These are phyloP conservation scores for Vaccinium corymbosum DNA, from an alignment of 148 eudicot genomes.

Conservation along the genomic window DNA sequence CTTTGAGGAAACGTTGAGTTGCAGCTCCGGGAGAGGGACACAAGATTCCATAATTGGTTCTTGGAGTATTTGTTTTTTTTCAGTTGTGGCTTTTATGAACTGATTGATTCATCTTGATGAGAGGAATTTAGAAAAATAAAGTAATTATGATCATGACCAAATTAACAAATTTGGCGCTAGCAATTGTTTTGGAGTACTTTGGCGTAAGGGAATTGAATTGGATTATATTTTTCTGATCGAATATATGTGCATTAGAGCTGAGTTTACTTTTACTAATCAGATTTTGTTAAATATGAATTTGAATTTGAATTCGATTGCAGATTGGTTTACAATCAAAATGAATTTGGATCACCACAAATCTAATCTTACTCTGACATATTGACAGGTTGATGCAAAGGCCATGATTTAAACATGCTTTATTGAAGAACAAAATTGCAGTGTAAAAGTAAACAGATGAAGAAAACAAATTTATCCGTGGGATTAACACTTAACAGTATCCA, in stretches of 20 bases:
- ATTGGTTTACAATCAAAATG: neutral
- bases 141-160: too few relatives aligned
- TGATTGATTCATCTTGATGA: too few relatives aligned
- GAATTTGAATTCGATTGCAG: neutral
- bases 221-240: neutral
- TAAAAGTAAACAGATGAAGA: too few relatives aligned
- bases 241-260: neutral
- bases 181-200: neutral
- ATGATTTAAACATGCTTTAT: neutral
- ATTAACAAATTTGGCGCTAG: too few relatives aligned
- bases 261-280: neutral
- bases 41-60: too few relatives aligned
- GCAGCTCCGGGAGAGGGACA: too few relatives aligned
- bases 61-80: too few relatives aligned
- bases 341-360: neutral
- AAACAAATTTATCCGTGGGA: neutral
- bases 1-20: too few relatives aligned
- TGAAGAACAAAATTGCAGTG: neutral
- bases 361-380: neutral
- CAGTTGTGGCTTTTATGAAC: too few relatives aligned
- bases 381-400: neutral
- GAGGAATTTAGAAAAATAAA: too few relatives aligned
- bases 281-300: neutral
- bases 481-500: too few relatives aligned
- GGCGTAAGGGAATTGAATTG: neutral